Evolutionary conservation across 352 stramenopile species (phyloP), one percentile per base, ranked within the genome.

Genomic region (Phytophthora brassicae): DNA sequence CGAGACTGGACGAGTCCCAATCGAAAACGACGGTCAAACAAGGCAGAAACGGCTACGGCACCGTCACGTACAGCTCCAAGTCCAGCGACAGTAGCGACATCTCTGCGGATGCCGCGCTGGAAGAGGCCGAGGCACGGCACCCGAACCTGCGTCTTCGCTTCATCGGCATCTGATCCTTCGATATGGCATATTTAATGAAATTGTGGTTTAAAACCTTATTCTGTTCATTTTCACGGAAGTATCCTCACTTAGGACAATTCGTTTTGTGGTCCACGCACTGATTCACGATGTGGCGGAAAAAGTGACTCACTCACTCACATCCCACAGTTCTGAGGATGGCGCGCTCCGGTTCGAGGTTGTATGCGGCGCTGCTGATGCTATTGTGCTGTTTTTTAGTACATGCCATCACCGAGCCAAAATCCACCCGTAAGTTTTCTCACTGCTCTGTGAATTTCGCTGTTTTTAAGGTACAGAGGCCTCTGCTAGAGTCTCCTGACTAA

Each of bases 1-100:
- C n/a, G 55, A 38, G 12, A 44, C 22, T 23, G 49, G 45, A 19
- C 33, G 41, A 48, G 33, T 17, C 19, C 17, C 39, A 45, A 19
- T 45, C 9, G 55, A 38, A 20, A 4, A 24, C 39, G 26, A 35
- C 36, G 17, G 61, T 75, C 11, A 68, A 49, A 33, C 49, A 52
- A 12, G 65, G 66, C 5, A 65, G 48, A 12, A 78, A 80, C 29
- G 72, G 69, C 29, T 75, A 69, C 43, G 72, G 72, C 0, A 67
- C 48, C 9, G 61, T 80, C 24, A 61, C 68, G n/a, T 80, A 72
- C 51, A 53, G 47, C 9, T 64, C 57, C 22, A 43, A 47, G 3
- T 66, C 53, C 20, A 55, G 35, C 13, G 41, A 66, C 45, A 57
- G 43, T 6, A 49, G 26, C 20, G 46, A 65, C 36, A 54, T 17